Percentiles rank a stretch among this genome's conserved stretches.
phyloP scores from a whole-genome alignment of 306 rosid species.

The Corylus avellana region DNA sequence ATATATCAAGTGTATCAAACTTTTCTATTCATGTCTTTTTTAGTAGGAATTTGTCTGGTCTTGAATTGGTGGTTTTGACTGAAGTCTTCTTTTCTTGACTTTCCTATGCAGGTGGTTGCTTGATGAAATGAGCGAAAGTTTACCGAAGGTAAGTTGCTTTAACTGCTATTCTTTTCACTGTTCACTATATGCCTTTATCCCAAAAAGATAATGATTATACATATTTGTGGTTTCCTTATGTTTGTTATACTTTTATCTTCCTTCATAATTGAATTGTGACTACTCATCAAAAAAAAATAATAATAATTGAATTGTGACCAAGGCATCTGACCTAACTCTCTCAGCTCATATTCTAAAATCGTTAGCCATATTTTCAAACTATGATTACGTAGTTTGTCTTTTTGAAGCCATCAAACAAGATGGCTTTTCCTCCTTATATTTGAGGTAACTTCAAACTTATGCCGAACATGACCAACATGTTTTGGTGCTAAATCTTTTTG shows the following conservation, averaged over 20 bases:
- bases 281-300: neutral
- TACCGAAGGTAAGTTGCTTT: slow-evolving; percentile 70
- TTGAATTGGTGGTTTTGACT: slow-evolving; percentile 24
- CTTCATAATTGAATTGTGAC: neutral
- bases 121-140: slow-evolving; percentile 86
- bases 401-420: neutral
- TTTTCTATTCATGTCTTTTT: neutral
- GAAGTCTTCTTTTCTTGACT: slow-evolving; percentile 27
- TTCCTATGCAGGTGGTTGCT: slow-evolving; percentile 78
- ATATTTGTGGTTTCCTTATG: neutral
- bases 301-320: neutral
- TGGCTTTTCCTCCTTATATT: neutral
- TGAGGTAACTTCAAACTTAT: neutral
- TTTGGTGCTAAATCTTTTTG: neutral
- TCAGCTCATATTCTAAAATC: neutral
- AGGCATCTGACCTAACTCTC: neutral
- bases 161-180: slow-evolving; percentile 2
- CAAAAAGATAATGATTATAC: neutral
- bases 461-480: neutral
- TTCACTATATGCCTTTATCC: neutral
- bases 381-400: neutral
- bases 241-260: neutral
- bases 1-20: neutral
- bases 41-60: slow-evolving; percentile 10
- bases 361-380: neutral